Percentiles rank a stretch among this genome's conserved stretches.
Evolutionary conservation across 371 early-diverging fungal species (phyloP).

Genomic region (Haplosporangium sp.): DNA sequence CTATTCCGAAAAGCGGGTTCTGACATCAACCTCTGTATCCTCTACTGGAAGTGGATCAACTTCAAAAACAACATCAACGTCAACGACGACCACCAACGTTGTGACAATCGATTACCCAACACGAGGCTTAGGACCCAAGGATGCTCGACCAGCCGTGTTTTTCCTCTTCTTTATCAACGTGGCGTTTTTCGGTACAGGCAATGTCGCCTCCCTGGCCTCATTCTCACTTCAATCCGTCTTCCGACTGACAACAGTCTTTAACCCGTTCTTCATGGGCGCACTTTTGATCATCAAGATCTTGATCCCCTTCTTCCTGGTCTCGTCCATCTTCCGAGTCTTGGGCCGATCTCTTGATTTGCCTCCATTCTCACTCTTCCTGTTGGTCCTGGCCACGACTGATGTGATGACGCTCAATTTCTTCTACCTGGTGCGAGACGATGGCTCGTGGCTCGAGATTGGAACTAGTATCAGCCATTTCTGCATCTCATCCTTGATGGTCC

Average conservation of each 20-base stretch:
- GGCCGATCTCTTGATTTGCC: conserved; percentile 79
- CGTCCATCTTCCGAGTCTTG: conserved; percentile 82
- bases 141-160: conserved; percentile 77
- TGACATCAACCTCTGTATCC: conserved; percentile 6
- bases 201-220: conserved; percentile 89
- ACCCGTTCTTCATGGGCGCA: conserved; percentile 91
- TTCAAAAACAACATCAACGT: neutral
- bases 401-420: conserved; percentile 96
- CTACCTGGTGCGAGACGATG: conserved; percentile 91
- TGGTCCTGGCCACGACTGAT: conserved; percentile 88
- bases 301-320: conserved; percentile 92
- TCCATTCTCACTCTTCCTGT: conserved; percentile 84
- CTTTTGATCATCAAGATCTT: conserved; percentile 89
- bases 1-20: conserved; percentile 21
- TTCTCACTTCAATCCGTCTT: conserved; percentile 93
- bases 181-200: conserved; percentile 97
- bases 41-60: neutral
- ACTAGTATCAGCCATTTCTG: conserved; percentile 92
- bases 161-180: conserved; percentile 92
- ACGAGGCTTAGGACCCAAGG: conserved; percentile 59
- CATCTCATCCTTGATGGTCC: conserved; percentile 85
- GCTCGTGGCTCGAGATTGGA: conserved; percentile 98
- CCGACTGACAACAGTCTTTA: conserved; percentile 89
- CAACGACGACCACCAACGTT: neutral
- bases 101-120: conserved; percentile 32